These are phyloP conservation scores for Flaveria robusta DNA, from an alignment of 129 eudicot genomes.

Conservation along the genomic window DNA sequence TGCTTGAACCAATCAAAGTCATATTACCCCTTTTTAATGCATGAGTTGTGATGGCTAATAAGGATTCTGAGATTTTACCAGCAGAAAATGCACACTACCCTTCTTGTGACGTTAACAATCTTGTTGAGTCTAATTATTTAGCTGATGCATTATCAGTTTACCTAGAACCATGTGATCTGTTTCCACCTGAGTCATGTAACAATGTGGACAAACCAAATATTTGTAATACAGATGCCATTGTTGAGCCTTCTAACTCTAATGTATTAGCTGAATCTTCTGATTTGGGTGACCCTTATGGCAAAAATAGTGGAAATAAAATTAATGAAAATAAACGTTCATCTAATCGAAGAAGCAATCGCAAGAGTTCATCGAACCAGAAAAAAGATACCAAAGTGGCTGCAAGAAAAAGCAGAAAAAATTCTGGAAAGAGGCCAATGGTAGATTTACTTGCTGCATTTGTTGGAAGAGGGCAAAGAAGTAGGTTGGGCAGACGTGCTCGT, in stretches of 20 bases:
- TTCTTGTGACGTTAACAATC: conserved; percentile 37
- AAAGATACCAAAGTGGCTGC: conserved; percentile 24
- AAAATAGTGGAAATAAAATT: conserved; percentile 23
- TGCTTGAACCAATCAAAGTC: conserved; percentile 29
- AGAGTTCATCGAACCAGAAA: conserved; percentile 36
- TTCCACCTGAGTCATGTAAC: conserved; percentile 30
- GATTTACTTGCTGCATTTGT: conserved; percentile 50
- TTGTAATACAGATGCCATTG: conserved; percentile 36
- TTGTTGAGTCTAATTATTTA: conserved; percentile 36
- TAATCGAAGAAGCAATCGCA: conserved; percentile 45
- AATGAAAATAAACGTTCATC: conserved; percentile 39
- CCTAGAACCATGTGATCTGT: conserved; percentile 44
- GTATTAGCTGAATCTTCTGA: conserved; percentile 33
- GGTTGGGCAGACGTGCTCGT: conserved; percentile 43
- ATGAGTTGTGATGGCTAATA: conserved; percentile 31
- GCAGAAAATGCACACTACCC: conserved; percentile 39
- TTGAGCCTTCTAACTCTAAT: conserved; percentile 42
- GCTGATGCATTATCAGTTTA: conserved; percentile 46
- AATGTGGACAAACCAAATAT: conserved; percentile 31
- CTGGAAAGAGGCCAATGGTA: conserved; percentile 39
- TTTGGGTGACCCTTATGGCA: conserved; percentile 30
- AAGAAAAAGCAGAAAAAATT: conserved; percentile 42
- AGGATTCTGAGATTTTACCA: conserved; percentile 22
- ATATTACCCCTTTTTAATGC: conserved; percentile 10
- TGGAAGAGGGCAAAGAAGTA: conserved; percentile 64